These are phyloP conservation scores for Phytopythium boreale DNA, from an alignment of 352 stramenopile species.

Conservation along the genomic window DNA sequence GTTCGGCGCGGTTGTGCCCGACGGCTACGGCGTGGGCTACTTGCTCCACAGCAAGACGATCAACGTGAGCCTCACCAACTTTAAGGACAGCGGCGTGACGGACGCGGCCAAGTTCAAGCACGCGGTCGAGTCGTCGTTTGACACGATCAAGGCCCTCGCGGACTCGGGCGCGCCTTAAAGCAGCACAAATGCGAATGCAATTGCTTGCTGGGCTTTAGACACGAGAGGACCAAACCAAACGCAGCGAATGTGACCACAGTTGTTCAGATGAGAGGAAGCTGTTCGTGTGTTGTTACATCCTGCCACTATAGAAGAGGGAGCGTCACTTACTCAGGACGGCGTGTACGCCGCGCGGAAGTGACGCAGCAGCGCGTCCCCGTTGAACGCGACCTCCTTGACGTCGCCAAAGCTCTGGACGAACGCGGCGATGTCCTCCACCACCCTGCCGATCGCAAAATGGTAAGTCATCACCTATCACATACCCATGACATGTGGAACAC, in stretches of 20 bases:
- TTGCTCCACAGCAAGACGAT: slow-evolving; percentile 81
- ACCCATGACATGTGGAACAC: slow-evolving; percentile 8
- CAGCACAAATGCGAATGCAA: not conserved
- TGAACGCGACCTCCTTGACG: slow-evolving; percentile 63
- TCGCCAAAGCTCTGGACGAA: slow-evolving; percentile 78
- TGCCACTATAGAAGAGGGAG: not conserved
- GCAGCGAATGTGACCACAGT: not conserved
- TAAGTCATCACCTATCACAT: not conserved
- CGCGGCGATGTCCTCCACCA: slow-evolving; percentile 67
- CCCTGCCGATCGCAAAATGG: slow-evolving; percentile 21
- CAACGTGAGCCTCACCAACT: slow-evolving; percentile 87
- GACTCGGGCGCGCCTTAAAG: slow-evolving; percentile 41
- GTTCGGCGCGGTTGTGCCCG: slow-evolving; percentile 84
- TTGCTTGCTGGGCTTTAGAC: not conserved
- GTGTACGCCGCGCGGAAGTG: slow-evolving; percentile 60
- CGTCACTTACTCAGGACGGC: slow-evolving; percentile 13
- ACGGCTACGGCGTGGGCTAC: slow-evolving; percentile 91
- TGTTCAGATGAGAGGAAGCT: not conserved
- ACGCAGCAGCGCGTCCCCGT: slow-evolving; percentile 53
- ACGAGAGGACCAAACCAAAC: not conserved
- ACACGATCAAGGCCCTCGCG: slow-evolving; percentile 77
- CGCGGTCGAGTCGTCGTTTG: slow-evolving; percentile 54
- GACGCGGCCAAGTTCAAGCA: slow-evolving; percentile 71
- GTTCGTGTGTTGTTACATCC: not conserved
- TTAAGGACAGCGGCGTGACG: slow-evolving; percentile 70